Evolutionary conservation across 768 basidiomycete species (phyloP), one percentile per base, ranked within the genome.

Genomic region (Kwoniella heveanensis): DNA sequence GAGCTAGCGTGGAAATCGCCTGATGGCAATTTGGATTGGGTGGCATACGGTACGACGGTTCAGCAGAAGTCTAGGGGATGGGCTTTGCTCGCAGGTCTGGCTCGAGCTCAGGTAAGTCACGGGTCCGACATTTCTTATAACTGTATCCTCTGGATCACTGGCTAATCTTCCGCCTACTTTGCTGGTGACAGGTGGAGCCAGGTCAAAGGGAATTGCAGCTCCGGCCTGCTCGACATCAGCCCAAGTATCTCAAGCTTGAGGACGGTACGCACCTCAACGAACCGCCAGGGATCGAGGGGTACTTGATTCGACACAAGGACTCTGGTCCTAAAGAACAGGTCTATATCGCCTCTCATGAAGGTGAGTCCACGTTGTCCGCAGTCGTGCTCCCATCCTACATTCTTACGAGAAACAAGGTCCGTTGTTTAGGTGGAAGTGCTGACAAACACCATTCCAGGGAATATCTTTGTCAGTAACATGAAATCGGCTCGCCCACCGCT

Each of bases 241-340:
- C 87, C 3, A 85, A 71, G 4, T 66, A 67, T 8, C 62, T 81
- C 82, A 75, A 82, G 9, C 78, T 80, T 71, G 81, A 82, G 51
- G 82, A 85, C 54, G 84, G 83, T 10, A 83, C 79, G 17, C 80
- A 77, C 37, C 73, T 93, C 19, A 79, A 85, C 32, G 91, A 94
- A 70, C 94, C 94, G 1, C 87, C 88, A 0, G 85, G 86, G 0
- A 82, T 95, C 51, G 94, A 97, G 80, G 94, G 94, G 1, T 96
- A 90, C 79, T 81, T 94, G n/a, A 59, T 52, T 36, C 57, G 68
- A 39, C 65, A 69, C 36, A 73, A 65, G 17, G 54, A 26, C 25
- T 57, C 60, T 6, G 21, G 52, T 1, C 27, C 67, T 13, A 74
- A 65, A 51, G 69, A 70, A 25, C 61, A 64, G 19, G 53, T 77